These are phyloP conservation scores for Glycine soja DNA, from an alignment of 306 rosid species.

Conservation along the genomic window DNA sequence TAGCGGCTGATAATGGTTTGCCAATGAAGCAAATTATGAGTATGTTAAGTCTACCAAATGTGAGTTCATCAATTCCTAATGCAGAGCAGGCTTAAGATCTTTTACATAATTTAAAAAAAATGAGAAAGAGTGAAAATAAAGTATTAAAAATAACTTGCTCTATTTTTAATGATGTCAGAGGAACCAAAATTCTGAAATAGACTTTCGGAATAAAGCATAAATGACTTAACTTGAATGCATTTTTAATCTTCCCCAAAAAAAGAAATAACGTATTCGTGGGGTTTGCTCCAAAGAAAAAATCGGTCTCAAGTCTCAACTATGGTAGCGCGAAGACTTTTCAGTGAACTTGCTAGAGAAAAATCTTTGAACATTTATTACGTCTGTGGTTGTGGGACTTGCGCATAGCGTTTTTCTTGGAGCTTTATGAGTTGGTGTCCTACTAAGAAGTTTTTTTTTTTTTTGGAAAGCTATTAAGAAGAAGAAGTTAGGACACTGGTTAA, in stretches of 20 bases:
- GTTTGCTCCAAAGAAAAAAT: slow-evolving; percentile 22
- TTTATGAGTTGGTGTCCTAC: background rate
- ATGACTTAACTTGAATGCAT: background rate
- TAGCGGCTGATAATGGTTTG: background rate
- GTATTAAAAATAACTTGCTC: no score
- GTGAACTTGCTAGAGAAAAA: background rate
- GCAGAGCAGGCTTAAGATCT: background rate
- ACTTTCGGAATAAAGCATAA: background rate
- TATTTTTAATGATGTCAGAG: no score
- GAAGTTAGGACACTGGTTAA: no score
- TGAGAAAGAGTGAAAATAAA: no score
- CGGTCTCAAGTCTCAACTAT: no score
- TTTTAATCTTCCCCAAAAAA: background rate
- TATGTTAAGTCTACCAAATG: no score
- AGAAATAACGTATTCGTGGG: slow-evolving; percentile 8
- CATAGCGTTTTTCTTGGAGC: background rate
- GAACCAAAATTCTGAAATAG: background rate
- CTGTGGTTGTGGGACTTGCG: background rate
- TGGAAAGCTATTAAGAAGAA: no score
- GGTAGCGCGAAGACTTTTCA: background rate
- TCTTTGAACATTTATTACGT: background rate
- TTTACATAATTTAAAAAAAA: background rate
- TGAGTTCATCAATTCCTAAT: background rate
- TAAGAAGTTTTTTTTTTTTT: no score
- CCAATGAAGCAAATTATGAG: background rate